Conservation (phyloP, 441 rosid genomes). For the Manihot esculenta region DNA sequence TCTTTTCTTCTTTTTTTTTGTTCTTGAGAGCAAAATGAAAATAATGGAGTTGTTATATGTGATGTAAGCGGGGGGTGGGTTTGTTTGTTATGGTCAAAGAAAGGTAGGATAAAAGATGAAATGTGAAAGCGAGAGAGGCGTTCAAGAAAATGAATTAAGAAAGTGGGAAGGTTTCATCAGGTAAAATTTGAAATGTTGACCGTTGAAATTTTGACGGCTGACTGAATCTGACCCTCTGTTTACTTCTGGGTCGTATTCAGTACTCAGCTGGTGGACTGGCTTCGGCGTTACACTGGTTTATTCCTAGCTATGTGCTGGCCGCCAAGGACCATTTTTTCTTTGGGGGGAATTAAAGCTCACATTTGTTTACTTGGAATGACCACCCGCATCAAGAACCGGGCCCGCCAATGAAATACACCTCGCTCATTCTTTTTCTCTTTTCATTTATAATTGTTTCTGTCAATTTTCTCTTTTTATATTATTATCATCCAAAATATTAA, state of each 20-base stretch:
- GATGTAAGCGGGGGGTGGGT: not conserved
- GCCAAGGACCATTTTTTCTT: not conserved
- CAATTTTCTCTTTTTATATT: too few species aligned
- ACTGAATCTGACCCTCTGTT: not conserved
- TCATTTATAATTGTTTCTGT: too few species aligned
- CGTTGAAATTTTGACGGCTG: conserved; percentile 25
- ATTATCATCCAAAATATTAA: too few species aligned
- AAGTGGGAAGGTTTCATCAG: not conserved
- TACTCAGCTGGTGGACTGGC: too few species aligned
- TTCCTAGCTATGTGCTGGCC: too few species aligned
- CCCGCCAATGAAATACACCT: too few species aligned
- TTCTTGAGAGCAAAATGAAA: not conserved
- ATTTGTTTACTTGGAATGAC: too few species aligned
- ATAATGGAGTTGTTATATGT: not conserved
- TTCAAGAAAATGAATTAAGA: not conserved
- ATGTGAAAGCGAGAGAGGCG: not conserved
- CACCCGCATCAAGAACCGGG: too few species aligned
- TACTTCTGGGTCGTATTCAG: conserved; percentile 8
- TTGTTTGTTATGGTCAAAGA: not conserved
- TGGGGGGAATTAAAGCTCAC: too few species aligned
- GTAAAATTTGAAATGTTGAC: conserved; percentile 19
- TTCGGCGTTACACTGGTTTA: not conserved
- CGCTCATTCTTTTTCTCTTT: too few species aligned
- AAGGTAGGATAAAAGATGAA: not conserved
- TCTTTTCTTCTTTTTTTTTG: too few species aligned